phyloP scores from a whole-genome alignment of 768 basidiomycete species.

The Tephrocybe sp. region DNA sequence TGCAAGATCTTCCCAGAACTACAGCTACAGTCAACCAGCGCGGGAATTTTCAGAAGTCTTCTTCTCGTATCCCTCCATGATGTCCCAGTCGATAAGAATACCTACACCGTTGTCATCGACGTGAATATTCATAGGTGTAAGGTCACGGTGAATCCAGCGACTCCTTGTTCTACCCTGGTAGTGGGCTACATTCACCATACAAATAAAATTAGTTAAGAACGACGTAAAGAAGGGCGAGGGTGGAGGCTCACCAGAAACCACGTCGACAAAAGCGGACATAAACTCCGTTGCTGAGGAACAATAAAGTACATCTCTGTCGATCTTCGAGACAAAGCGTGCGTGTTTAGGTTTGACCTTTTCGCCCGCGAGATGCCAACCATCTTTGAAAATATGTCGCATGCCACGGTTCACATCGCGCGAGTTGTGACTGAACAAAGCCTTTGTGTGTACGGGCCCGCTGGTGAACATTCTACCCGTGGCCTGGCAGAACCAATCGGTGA shows the following conservation, averaged over 20 bases:
- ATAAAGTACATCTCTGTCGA: neutral
- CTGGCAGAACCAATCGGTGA: neutral
- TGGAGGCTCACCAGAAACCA: neutral
- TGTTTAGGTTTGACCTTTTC: too few species aligned
- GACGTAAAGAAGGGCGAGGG: neutral
- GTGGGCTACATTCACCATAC: neutral
- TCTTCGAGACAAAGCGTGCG: neutral
- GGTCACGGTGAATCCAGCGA: neutral
- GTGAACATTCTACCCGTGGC: neutral
- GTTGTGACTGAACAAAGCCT: neutral
- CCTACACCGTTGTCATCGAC: slow-evolving; percentile 3
- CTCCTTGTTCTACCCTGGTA: neutral
- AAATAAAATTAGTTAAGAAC: neutral
- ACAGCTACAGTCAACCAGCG: too few species aligned
- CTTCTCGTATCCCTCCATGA: neutral
- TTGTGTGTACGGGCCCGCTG: neutral
- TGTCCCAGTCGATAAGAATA: slow-evolving; percentile 3
- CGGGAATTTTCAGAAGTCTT: too few species aligned
- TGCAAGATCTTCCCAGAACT: too few species aligned
- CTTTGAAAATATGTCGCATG: neutral
- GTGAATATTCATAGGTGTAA: neutral
- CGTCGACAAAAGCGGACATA: neutral
- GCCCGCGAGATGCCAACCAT: neutral
- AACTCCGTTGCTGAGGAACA: neutral
- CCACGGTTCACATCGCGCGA: neutral